A percentile compares a stretch with the other conserved stretches of the same genome.
Evolutionary conservation across 2,329 filamentous ascomycete genomes (phyloP).

Genomic region (Sclerotinia nivalis): DNA sequence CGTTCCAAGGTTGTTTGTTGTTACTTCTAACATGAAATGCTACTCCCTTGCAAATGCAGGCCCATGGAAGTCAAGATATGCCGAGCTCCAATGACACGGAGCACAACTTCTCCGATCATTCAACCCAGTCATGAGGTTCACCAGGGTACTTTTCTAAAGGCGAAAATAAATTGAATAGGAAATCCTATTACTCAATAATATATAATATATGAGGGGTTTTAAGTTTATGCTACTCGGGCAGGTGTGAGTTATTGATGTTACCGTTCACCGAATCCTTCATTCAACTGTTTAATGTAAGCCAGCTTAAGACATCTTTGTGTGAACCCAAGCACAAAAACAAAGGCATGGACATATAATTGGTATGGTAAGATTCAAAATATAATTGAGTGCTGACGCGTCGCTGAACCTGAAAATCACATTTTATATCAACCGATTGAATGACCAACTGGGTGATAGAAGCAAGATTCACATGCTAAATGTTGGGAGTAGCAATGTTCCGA

Average conservation of each 20-base stretch:
- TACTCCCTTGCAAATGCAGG: not conserved
- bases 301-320: not conserved
- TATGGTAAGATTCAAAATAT: not conserved
- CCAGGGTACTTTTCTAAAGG: not conserved
- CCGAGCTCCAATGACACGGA: not conserved
- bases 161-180: not conserved
- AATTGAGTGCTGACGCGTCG: conserved; percentile 6
- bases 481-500: not conserved
- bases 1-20: not conserved
- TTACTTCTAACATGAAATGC: not conserved
- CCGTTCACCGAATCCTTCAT: not conserved
- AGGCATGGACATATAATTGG: not conserved
- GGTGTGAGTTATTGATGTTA: not conserved
- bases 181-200: not conserved
- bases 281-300: not conserved
- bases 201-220: not conserved
- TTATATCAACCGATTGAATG: not conserved
- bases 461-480: not conserved
- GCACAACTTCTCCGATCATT: conserved; percentile 12
- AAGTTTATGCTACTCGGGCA: not conserved
- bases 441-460: not conserved
- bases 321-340: not conserved
- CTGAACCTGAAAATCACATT: not conserved
- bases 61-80: not conserved
- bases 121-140: conserved; percentile 13